These are phyloP conservation scores for Lecanosticta acicola DNA, from an alignment of 2,329 filamentous ascomycete genomes.

Conservation along the genomic window DNA sequence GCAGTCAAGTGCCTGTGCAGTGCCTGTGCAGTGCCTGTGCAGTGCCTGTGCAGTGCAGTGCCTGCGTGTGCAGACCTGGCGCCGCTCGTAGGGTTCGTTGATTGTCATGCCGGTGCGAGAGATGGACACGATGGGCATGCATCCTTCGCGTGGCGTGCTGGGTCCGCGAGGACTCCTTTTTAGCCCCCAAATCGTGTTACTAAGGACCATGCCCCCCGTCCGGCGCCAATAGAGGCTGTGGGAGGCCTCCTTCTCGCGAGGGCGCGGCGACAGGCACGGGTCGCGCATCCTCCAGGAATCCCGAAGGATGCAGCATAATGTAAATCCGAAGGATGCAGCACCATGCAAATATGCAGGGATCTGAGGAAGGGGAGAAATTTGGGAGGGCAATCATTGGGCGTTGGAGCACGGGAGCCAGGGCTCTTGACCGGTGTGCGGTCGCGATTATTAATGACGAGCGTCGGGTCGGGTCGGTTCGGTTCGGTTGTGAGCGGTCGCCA, in stretches of 20 bases:
- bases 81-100: constrained; percentile 2
- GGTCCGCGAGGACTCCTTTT: constrained; percentile 3
- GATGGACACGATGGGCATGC: constrained; percentile 15
- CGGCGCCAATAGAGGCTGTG: too few species aligned
- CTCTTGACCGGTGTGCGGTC: constrained; percentile 14
- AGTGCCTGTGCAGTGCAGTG: background rate
- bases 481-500: too few species aligned
- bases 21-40: too few species aligned
- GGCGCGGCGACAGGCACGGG: too few species aligned
- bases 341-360: constrained; percentile 6
- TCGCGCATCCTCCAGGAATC: constrained; percentile 13
- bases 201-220: constrained; percentile 5
- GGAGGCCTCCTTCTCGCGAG: too few species aligned
- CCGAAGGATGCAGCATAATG: constrained; percentile 11
- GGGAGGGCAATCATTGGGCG: too few species aligned
- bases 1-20: too few species aligned
- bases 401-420: background rate
- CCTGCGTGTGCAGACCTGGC: background rate
- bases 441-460: background rate
- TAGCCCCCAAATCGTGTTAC: constrained; percentile 3
- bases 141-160: constrained; percentile 7
- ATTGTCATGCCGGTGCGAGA: constrained; percentile 1
- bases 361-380: too few species aligned
- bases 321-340: constrained; percentile 6
- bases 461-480: too few species aligned